Base-by-base conservation (phyloP, 106 monocot genomes). In the Acorus calamus region DNA sequence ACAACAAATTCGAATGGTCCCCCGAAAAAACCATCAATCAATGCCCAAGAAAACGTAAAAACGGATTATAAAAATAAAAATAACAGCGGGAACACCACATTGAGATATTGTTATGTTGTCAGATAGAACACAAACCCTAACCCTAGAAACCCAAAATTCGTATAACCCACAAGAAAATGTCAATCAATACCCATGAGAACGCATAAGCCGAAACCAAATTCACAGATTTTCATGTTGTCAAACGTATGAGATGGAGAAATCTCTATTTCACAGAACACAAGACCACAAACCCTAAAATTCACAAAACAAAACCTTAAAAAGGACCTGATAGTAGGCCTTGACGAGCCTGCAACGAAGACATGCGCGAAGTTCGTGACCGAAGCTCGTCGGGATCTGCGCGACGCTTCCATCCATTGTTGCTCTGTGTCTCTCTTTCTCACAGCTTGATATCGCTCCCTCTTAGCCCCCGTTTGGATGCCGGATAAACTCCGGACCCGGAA, bases 331-430 rank as follows among this genome's bases (percentile, higher is more conserved):
- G 67, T 96, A 96, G 77, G 94, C 87, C 69, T 90, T 96, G 69
- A 90, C 87, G 54, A 96, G 90, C 6, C 90, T 76, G 73, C 90
- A 96, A n/a, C 90, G 94, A 60, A 91, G 90, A 64, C 94, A 96
- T 14, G 87, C 94, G 4, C 94, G 66, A 57, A 96, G 94, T 78
- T 87, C 87, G 64, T 90, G 86, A 50, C 94, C 94, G 71, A 96
- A 96, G 80, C 90, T 96, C 46, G 94, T 96, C 14, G 94, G 94
- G n/a, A 96, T 84, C 84, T 96, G 94, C 1, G 94, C 90, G 78
- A 90, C 87, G 71, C 47, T 77, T 28, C 28, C 28, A 28, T 28
- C 28, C 28, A 28, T 28, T 1, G 28, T 28, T 28, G 28, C 28
- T 28, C 28, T 28, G 0, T 28, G 0, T 28, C 28, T 28, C 28